These are phyloP conservation scores for Lentinula guzmanii DNA, from an alignment of 768 basidiomycete species.

Conservation along the genomic window DNA sequence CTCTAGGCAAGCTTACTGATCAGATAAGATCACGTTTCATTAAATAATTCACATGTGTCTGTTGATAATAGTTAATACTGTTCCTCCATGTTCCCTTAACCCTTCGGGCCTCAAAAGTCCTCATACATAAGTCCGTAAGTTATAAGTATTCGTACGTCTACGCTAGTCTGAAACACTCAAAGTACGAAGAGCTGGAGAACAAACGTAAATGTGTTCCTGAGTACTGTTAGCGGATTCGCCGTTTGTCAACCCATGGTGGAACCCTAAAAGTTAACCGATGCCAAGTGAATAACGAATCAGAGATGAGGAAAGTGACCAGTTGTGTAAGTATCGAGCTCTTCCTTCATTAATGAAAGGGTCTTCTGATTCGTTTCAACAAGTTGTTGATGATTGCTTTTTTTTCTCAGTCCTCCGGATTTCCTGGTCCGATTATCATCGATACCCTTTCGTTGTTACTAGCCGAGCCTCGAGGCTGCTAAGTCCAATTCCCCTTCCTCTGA, in stretches of 20 bases:
- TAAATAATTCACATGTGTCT: no score
- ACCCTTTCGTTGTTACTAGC: not conserved
- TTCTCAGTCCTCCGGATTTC: not conserved
- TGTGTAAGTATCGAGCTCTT: not conserved
- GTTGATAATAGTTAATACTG: no score
- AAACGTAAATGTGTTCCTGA: not conserved
- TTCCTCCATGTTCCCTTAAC: no score
- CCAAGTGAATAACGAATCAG: not conserved
- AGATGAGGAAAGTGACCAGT: not conserved
- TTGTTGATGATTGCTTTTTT: not conserved
- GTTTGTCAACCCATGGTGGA: not conserved
- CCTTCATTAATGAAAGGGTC: not conserved
- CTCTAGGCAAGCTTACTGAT: no score
- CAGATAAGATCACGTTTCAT: no score
- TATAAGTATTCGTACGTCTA: no score
- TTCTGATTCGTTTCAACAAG: not conserved
- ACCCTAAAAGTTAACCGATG: not conserved
- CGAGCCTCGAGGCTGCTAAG: not conserved
- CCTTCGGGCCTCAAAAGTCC: no score
- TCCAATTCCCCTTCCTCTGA: not conserved
- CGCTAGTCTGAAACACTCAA: no score
- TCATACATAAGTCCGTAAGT: no score
- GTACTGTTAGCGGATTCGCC: not conserved
- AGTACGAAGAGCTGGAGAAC: no score
- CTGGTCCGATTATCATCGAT: not conserved